These are phyloP conservation scores for Apiospora koreana DNA, from an alignment of 2,329 filamentous ascomycete species.

Conservation along the genomic window DNA sequence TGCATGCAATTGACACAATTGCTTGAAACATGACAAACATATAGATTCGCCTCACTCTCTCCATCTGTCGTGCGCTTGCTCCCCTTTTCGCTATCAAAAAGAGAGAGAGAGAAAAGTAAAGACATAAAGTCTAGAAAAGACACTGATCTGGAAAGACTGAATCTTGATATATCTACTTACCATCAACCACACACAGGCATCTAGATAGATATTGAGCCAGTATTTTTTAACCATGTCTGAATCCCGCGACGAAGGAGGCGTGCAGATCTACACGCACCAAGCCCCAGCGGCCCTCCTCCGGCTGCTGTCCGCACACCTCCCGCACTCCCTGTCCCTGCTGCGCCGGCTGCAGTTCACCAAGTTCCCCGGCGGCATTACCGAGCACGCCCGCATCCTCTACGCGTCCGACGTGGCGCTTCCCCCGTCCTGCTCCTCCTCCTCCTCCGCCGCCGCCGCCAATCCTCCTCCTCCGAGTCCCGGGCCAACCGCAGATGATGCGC, in stretches of 20 bases:
- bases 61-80: too few relatives aligned
- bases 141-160: too few relatives aligned
- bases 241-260: conserved; percentile 18
- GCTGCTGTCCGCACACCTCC: conserved; percentile 53
- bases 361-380: conserved; percentile 41
- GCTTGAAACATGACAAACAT: too few relatives aligned
- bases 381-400: conserved; percentile 44
- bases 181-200: too few relatives aligned
- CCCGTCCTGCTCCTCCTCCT: neutral
- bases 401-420: conserved; percentile 24
- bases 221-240: neutral
- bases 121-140: too few relatives aligned
- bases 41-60: neutral
- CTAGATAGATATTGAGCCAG: too few relatives aligned
- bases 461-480: too few relatives aligned
- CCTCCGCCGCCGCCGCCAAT: too few relatives aligned
- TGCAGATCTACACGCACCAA: conserved; percentile 19
- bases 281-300: conserved; percentile 39
- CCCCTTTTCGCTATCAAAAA: too few relatives aligned
- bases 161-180: too few relatives aligned
- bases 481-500: too few relatives aligned
- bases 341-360: conserved; percentile 63
- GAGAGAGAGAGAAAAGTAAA: too few relatives aligned
- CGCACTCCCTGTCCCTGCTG: conserved; percentile 60
- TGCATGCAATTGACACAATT: neutral